These are phyloP conservation scores for Ogataea trehaloabstinens DNA, from an alignment of 805 yeast species.

Conservation along the genomic window DNA sequence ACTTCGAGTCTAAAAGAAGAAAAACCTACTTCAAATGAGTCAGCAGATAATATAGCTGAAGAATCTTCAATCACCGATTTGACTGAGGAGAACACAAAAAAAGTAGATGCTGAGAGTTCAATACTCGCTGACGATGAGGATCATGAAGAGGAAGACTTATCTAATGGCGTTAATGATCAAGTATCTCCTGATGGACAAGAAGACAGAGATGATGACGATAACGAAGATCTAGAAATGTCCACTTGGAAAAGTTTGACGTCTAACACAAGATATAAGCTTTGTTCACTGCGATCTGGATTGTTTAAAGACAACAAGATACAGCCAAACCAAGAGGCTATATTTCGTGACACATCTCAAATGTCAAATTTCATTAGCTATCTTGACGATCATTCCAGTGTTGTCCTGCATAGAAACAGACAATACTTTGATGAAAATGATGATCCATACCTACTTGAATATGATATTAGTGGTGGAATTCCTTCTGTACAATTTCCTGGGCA, in stretches of 20 bases:
- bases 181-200: slow-evolving; percentile 14
- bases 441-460: slow-evolving; percentile 77
- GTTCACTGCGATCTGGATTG: slow-evolving; percentile 62
- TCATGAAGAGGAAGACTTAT: slow-evolving; percentile 46
- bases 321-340: slow-evolving; percentile 64
- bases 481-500: slow-evolving; percentile 53
- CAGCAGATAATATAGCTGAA: background rate
- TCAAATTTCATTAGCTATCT: slow-evolving; percentile 50
- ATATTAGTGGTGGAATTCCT: slow-evolving; percentile 78
- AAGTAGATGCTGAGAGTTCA: slow-evolving; percentile 21
- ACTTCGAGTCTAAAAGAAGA: background rate
- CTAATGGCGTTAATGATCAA: slow-evolving; percentile 37
- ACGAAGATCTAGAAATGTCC: slow-evolving; percentile 73
- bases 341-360: slow-evolving; percentile 69
- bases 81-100: slow-evolving; percentile 3
- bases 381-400: slow-evolving; percentile 35
- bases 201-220: slow-evolving; percentile 42
- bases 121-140: slow-evolving; percentile 25
- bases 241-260: slow-evolving; percentile 86
- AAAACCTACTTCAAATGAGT: background rate
- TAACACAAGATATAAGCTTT: slow-evolving; percentile 71
- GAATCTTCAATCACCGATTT: background rate
- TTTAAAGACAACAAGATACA: slow-evolving; percentile 62
- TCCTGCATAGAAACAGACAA: slow-evolving; percentile 33
- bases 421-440: slow-evolving; percentile 54